Evolutionary conservation across 495 filamentous ascomycete genomes (phyloP).

Genomic region (Xylaria intraflava): DNA sequence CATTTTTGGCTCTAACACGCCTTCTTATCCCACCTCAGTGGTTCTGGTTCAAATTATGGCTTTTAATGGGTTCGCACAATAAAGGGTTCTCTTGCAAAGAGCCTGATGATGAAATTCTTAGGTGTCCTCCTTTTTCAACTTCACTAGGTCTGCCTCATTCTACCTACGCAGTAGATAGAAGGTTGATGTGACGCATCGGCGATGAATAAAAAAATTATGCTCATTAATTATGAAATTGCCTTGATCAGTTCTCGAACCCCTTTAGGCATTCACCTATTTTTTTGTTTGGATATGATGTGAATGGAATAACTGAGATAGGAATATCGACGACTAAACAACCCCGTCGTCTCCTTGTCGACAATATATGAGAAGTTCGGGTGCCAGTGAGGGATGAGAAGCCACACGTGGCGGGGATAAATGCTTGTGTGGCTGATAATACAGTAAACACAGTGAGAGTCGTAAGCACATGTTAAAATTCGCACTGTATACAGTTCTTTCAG

Average conservation of each 20-base stretch:
- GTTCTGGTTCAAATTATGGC: not conserved
- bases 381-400: not conserved
- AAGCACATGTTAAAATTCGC: not conserved
- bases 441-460: too few relatives aligned
- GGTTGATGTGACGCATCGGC: slow-evolving; percentile 5
- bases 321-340: not conserved
- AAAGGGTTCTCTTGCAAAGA: not conserved
- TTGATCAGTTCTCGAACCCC: not conserved
- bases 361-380: not conserved
- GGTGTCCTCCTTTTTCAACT: not conserved
- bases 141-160: slow-evolving; percentile 8
- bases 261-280: not conserved
- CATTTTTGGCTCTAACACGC: not conserved
- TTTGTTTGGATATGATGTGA: not conserved
- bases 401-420: not conserved
- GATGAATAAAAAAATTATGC: slow-evolving; percentile 1
- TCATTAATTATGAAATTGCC: slow-evolving; percentile 10
- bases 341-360: not conserved
- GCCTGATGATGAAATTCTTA: not conserved
- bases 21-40: not conserved
- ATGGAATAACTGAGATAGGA: not conserved
- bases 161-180: too few relatives aligned
- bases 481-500: not conserved
- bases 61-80: not conserved
- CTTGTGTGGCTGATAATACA: not conserved